Percentiles rank a stretch among this genome's conserved stretches.
Conservation (phyloP, 2,329 filamentous ascomycete genomes). For the Neocatenulostroma microsporum region DNA sequence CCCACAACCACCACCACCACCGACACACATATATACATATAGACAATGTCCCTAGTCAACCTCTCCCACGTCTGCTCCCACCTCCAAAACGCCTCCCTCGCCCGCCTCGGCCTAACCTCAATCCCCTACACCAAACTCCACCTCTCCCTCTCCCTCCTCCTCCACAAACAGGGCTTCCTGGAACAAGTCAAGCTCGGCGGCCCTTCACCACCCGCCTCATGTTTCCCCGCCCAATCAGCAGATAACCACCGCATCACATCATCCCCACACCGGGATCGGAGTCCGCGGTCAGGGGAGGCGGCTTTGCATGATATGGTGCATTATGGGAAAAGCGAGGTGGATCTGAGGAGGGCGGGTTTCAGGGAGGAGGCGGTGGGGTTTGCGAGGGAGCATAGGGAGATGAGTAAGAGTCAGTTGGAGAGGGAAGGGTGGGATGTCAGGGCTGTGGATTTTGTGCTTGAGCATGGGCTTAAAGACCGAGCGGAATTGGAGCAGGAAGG, state of each 20-base stretch:
- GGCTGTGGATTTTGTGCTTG: conserved; percentile 15
- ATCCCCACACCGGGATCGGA: conserved; percentile 20
- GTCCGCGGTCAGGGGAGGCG: conserved; percentile 18
- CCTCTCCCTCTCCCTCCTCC: conserved; percentile 63
- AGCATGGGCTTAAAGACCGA: conserved; percentile 9
- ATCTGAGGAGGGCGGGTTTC: conserved; percentile 17
- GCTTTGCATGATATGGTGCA: conserved; percentile 22
- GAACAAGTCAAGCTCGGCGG: conserved; percentile 70
- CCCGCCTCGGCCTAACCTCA: conserved; percentile 76
- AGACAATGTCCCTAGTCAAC: conserved; percentile 66
- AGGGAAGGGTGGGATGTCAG: conserved; percentile 19
- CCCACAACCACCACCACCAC: too few relatives aligned
- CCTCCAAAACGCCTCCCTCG: conserved; percentile 78
- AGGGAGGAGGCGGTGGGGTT: conserved; percentile 20
- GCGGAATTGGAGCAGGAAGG: conserved; percentile 13
- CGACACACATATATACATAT: too few relatives aligned
- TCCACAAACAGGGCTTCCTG: conserved; percentile 77
- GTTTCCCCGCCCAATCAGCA: conserved; percentile 23
- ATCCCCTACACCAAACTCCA: conserved; percentile 74
- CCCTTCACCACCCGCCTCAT: conserved; percentile 44
- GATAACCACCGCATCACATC: conserved; percentile 23
- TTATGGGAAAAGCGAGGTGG: conserved; percentile 12
- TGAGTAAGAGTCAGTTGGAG: conserved; percentile 19
- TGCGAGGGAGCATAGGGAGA: conserved; percentile 15
- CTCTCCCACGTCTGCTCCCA: conserved; percentile 80